Base-by-base conservation (phyloP, 1,284 basidiomycete genomes). In the Microstroma glucosiphilum region DNA sequence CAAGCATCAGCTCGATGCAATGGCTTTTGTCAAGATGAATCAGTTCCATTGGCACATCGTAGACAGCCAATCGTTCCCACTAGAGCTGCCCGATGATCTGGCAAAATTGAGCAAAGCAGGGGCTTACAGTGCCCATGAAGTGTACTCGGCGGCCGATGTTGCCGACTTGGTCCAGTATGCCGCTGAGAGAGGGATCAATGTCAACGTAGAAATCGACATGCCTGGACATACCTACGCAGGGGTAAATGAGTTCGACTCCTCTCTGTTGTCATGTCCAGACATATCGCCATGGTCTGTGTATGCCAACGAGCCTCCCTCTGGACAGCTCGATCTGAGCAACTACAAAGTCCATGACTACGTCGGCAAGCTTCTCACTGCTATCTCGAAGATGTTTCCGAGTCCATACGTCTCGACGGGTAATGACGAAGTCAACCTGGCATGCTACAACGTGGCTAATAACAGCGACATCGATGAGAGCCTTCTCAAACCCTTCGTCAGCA, bases 1-100 rank as follows among this genome's bases (percentile, higher is more conserved):
- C 72, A 83, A 87, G 62, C 84, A 87, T 40, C 88, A 87, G 7
- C 78, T 96, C 19, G 88, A 92, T 68, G 86, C 88, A 1, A 92
- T 92, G 90, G 87, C 87, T 64, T 86, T 85, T 84, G 88, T 89
- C 69, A 96, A 96, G 82, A 86, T 90, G 59, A 76, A 82, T 63
- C 62, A 67, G 66, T 86, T 90, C 80, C 89, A 91, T 76, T 90
- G 88, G 89, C 89, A 91, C 73, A 83, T 89, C 58, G 87, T 88
- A 13, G 75, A 78, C 56, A 65, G 71, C 1, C 69, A 70, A 60
- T 87, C 86, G 63, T 92, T 89, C 83, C 89, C 90, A 0, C 82
- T 91, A 17, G 81, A 63, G 1, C 69, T 80, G 17, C 42, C 84
- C 40, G 79, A 90, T 40, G 55, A 62, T 25, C 87, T 85, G 75